Evolutionary conservation across 208 protist species (phyloP), one percentile per base, ranked within the genome.

Genomic region (Trypanosoma boissoni): DNA sequence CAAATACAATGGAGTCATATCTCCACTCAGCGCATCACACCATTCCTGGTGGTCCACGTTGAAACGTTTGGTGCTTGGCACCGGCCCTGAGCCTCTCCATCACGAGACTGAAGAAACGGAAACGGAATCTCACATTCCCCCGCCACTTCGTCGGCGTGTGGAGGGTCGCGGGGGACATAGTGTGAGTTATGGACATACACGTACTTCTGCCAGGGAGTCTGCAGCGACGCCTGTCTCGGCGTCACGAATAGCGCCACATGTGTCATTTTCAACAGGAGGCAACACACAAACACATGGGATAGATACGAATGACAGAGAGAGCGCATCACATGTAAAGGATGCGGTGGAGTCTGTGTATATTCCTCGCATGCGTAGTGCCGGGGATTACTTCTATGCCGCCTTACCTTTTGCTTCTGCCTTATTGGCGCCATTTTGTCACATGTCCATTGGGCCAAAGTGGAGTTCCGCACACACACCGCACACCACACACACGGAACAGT

Each of bases 261-360:
- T 39, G 34, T 6, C 6, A 39, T 39, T 12, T 12, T 16, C 34
- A 6, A 39, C 34, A 6, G 34, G 34, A 16, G 6, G 6, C 8
- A 12, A 6, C 6, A 16, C 34, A 6, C 34, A 16, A 16, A 16
- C 34, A 6, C 12, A 6, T 12, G 8, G 8, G 34, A 16, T 12
- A 6, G 6, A 6, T 39, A 6, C 8, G 6, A 12, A 16, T 6
- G 34, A 12, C 8, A 39, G 34, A 12, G 34, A 39, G 34, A 44
- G 29, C 12, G 54, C 3, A 26, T 37, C 14, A 3, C 10, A 14
- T 45, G 32, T 26, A 8, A 8, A 44, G 2, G 21, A 2, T 24
- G 34, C 54, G 34, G n/a, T 12, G 3, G 46, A 41, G 29, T 23
- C 18, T 3, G 46, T 34, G 45, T 64, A 64, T 34, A 64, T 64